Evolutionary conservation across 2,329 filamentous ascomycete species (phyloP).

Genomic region (Tolypocladium endophyticum): DNA sequence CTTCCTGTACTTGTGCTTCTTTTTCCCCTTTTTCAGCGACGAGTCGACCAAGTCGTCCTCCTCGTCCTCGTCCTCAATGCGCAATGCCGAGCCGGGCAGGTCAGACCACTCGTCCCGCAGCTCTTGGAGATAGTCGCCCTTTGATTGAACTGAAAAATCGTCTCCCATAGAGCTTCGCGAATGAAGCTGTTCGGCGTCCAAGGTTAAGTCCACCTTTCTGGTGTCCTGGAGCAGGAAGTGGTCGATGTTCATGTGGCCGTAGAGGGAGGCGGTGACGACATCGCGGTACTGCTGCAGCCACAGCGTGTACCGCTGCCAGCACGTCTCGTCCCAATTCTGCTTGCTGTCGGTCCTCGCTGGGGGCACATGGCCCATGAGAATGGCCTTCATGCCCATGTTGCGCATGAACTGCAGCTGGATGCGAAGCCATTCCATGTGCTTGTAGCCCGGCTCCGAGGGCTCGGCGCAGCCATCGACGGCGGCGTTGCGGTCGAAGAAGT

Average conservation of each 20-base stretch:
- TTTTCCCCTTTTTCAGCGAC: slow-evolving; percentile 23
- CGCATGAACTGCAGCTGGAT: slow-evolving; percentile 79
- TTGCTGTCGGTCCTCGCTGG: slow-evolving; percentile 80
- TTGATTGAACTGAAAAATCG: slow-evolving; percentile 54
- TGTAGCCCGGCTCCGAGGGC: slow-evolving; percentile 75
- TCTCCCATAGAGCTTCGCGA: slow-evolving; percentile 26
- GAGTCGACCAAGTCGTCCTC: slow-evolving; percentile 7
- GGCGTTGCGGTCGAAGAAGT: slow-evolving; percentile 88
- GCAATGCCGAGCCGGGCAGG: slow-evolving; percentile 46
- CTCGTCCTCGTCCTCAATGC: slow-evolving; percentile 7
- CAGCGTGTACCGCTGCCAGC: slow-evolving; percentile 94
- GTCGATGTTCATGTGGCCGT: slow-evolving; percentile 97
- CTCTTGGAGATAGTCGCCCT: slow-evolving; percentile 61
- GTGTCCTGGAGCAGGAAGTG: slow-evolving; percentile 92
- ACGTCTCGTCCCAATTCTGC: slow-evolving; percentile 87
- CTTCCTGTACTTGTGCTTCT: slow-evolving; percentile 42
- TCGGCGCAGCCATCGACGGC: slow-evolving; percentile 82
- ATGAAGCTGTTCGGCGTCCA: slow-evolving; percentile 20
- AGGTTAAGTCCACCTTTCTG: slow-evolving; percentile 56
- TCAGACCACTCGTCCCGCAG: slow-evolving; percentile 69
- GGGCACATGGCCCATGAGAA: slow-evolving; percentile 88
- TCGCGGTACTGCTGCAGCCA: slow-evolving; percentile 89
- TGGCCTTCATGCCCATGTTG: slow-evolving; percentile 80
- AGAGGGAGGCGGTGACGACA: slow-evolving; percentile 68
- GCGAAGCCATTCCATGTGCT: slow-evolving; percentile 93